These are phyloP conservation scores for Allium fistulosum DNA, from an alignment of 106 monocot species.

Conservation along the genomic window DNA sequence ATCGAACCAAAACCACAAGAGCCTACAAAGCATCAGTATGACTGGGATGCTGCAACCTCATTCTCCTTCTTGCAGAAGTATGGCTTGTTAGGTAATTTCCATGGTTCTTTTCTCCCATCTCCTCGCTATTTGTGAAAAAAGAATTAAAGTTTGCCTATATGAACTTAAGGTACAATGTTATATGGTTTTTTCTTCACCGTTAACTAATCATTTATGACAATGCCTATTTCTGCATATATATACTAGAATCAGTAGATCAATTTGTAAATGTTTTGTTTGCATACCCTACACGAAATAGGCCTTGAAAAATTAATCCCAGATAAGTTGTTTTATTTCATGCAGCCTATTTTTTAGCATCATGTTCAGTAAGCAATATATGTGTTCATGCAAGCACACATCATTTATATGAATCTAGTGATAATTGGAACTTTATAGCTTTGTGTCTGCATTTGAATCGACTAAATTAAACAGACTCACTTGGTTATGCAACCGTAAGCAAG, in stretches of 20 bases:
- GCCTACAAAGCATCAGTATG: conserved; percentile 99
- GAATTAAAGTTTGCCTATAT: background rate
- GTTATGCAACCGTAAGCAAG: too few relatives aligned
- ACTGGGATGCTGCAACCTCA: conserved; percentile 96
- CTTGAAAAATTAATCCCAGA: too few relatives aligned
- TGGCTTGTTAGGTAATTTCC: conserved; percentile 59
- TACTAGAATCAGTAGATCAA: background rate
- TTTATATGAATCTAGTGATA: too few relatives aligned
- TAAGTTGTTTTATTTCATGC: too few relatives aligned
- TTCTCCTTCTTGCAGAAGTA: conserved; percentile 73
- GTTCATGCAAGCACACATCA: too few relatives aligned
- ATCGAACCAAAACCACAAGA: conserved; percentile 99
- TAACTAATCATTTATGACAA: background rate
- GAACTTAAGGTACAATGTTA: background rate
- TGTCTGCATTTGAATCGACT: too few relatives aligned
- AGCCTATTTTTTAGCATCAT: too few relatives aligned
- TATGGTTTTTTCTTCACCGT: background rate
- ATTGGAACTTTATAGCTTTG: too few relatives aligned
- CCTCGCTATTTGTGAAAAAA: background rate
- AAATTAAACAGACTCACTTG: too few relatives aligned
- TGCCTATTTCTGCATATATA: background rate
- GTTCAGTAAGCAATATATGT: too few relatives aligned
- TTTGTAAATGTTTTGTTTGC: too few relatives aligned
- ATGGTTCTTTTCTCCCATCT: background rate
- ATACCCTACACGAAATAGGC: too few relatives aligned